Evolutionary conservation across 345 rosid genomes (phyloP), one percentile per base, ranked within the genome.

Genomic region (Hibiscus mutabilis): DNA sequence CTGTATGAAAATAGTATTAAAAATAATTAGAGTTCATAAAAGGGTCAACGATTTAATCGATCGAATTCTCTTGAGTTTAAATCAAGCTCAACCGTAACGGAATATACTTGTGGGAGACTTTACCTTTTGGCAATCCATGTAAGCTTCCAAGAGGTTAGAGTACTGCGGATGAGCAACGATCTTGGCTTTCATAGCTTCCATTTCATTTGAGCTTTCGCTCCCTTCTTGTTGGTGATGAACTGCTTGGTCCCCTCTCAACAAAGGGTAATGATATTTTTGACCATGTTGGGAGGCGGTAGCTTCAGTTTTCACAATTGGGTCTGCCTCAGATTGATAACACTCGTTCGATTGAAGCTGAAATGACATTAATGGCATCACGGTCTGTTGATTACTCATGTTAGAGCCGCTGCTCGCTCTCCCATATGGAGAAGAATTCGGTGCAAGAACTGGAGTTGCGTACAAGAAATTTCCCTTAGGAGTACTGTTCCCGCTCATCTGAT

Each of bases 121-220:
- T 73, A 90, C 99, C 94, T 95, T 95, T 79, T 95, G 98, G 80
- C 99, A 95, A 79, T 95, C 97, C 89, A 86, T 80, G 89, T 86
- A 95, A 73, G 97, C 98, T 82, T 95, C 89, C 66, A 95, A 72
- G 55, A 95, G 97, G 60, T 82, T 89, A 53, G 97, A 84, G 75
- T 92, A 95, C 75, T 95, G 96, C 68, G 98, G 97, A 71, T 95
- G 99, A 49, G 97, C 87, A 3, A 95, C 81, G 79, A 95, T 95
- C 83, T 95, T 92, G 35, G 98, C 94, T 76, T 95, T 95, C 71
- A 95, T 88, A 57, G 89, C 92, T 64, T 92, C 98, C 0, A 77
- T 83, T 67, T 90, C 91, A 71, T 74, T 65, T 24, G 82, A 75
- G 73, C 83, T 75, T 73, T 79, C 86, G 56, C 81, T 81, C 56